These are phyloP conservation scores for Schwanniomyces pseudopolymorphus DNA, from an alignment of 805 yeast genomes.

Conservation along the genomic window DNA sequence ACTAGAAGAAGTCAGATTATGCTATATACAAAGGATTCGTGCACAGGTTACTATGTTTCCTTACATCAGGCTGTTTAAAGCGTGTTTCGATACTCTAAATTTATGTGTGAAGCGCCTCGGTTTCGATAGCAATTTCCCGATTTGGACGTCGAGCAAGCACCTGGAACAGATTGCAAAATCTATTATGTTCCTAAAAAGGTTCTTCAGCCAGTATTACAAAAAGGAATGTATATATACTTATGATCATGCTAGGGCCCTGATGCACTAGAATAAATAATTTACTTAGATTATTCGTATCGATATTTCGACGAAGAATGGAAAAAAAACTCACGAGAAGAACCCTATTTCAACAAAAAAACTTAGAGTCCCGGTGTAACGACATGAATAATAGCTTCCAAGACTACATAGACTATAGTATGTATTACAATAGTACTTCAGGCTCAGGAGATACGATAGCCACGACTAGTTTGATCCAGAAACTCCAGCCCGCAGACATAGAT, in stretches of 20 bases:
- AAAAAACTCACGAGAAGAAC: background rate
- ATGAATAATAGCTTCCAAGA: background rate
- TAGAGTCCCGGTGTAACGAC: background rate
- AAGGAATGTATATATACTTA: background rate
- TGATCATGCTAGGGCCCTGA: background rate
- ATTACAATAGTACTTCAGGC: background rate
- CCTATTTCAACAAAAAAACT: background rate
- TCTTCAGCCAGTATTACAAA: background rate
- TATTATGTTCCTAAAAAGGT: background rate
- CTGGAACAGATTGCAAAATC: slow-evolving; percentile 1
- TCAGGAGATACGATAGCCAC: background rate
- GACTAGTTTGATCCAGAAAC: background rate
- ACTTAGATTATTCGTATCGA: background rate
- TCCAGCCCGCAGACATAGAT: background rate
- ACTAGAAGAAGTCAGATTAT: too few species aligned
- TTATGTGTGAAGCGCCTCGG: background rate
- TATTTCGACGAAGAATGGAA: background rate
- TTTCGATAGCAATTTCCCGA: background rate
- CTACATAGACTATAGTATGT: background rate
- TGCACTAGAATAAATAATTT: background rate
- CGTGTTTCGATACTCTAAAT: background rate
- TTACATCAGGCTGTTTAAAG: background rate
- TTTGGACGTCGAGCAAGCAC: slow-evolving; percentile 1
- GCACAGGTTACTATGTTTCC: background rate
- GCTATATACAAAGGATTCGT: background rate